Evolutionary conservation across 2,329 filamentous ascomycete species (phyloP), one percentile per base, ranked within the genome.

Genomic region (Xylaria sp.): DNA sequence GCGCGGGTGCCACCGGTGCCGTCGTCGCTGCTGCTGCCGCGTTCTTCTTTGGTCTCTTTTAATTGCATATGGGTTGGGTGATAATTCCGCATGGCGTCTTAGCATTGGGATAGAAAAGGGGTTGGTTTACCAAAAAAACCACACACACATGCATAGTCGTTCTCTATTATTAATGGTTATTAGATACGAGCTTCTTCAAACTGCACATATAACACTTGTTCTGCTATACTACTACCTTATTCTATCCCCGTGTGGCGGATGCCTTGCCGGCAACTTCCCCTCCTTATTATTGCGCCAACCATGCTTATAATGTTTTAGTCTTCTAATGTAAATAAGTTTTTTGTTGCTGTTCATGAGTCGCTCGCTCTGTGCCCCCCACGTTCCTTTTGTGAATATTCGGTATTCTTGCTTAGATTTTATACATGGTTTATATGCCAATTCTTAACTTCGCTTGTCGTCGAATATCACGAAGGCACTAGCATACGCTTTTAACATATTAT

Each of bases 31-130:
- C 68, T 47, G 75, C 70, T 13, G 75, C 44, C 44, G 44, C 72
- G 32, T 53, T 75, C 63, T 74, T 71, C 72, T 48, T 76, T 25
- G 74, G 70, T 37, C 69, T 75, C 48, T 65, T 68, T 66, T 69
- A 72, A 32, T 60, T 65, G 42, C 48, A 65, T 66, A 66, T 60
- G 51, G 51, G 48, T 59, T 29, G 60, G 63, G 40, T 61, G 40
- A 58, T 66, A 44, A 58, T 69, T 61, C 50, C 64, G 55, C 59
- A 61, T 61, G 50, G 65, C 57, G 61, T 70, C 68, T 68, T 51
- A 51, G 66, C 68, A 68, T 58, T 60, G 44, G 63, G 63, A 69
- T 69, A 63, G 66, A 65, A 25, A 55, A 40, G 55, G 16, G 40
- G 12, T 5, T 18, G 18, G 40, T 13, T 13, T 5, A 18, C 6